phyloP scores from a whole-genome alignment of 2,329 filamentous ascomycete species.

The Aspergillus unguis region DNA sequence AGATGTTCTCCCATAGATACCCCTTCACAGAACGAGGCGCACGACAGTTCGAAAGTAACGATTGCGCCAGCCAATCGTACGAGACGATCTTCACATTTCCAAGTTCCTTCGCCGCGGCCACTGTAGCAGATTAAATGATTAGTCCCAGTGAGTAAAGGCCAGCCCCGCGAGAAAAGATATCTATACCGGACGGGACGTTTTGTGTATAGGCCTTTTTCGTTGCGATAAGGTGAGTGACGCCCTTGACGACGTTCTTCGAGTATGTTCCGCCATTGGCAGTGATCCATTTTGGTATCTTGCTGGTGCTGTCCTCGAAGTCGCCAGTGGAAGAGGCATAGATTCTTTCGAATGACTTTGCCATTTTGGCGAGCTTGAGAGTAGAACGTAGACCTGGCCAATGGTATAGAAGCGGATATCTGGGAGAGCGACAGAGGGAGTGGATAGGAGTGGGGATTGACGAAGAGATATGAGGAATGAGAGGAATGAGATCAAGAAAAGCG shows the following conservation, averaged over 20 bases:
- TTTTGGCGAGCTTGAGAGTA: slow-evolving; percentile 12
- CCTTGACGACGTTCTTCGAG: slow-evolving; percentile 47
- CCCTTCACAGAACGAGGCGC: slow-evolving; percentile 33
- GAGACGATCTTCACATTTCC: slow-evolving; percentile 44
- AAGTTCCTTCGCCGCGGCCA: slow-evolving; percentile 38
- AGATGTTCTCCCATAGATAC: slow-evolving; percentile 40
- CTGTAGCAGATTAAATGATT: slow-evolving; percentile 23
- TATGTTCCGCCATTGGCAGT: slow-evolving; percentile 60
- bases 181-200: slow-evolving; percentile 41
- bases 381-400: neutral
- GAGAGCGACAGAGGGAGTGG: too few relatives aligned
- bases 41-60: slow-evolving; percentile 31
- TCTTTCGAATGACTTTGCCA: slow-evolving; percentile 50
- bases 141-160: too few relatives aligned
- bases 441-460: too few relatives aligned
- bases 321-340: slow-evolving; percentile 58
- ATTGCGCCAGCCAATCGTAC: slow-evolving; percentile 49
- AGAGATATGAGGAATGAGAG: too few relatives aligned
- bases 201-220: slow-evolving; percentile 60
- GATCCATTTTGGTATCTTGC: slow-evolving; percentile 66
- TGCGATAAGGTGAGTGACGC: slow-evolving; percentile 71
- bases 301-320: slow-evolving; percentile 51
- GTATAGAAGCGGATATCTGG: neutral
- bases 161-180: too few relatives aligned
- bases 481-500: too few relatives aligned